phyloP scores from a whole-genome alignment of 176 grass and related monocot species.

The Rhynchospora pubera region DNA sequence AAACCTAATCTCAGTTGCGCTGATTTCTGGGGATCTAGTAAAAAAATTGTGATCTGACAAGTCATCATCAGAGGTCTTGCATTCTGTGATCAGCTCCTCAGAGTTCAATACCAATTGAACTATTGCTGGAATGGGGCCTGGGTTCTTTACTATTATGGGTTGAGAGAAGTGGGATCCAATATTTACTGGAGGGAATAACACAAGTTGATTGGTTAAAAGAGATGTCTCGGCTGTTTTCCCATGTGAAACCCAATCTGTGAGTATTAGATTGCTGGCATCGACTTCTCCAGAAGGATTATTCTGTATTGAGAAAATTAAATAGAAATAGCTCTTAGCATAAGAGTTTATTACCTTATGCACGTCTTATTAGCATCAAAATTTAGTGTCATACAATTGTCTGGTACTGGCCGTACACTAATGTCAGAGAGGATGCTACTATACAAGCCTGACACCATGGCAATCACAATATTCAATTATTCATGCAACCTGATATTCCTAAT shows the following conservation, averaged over 20 bases:
- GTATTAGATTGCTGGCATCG: conserved; percentile 57
- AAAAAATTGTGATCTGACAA: conserved; percentile 55
- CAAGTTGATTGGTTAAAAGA: conserved; percentile 51
- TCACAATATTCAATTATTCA: not conserved
- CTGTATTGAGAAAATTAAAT: conserved; percentile 30
- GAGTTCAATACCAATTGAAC: conserved; percentile 82
- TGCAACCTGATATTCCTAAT: not conserved
- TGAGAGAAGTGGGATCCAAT: conserved; percentile 67
- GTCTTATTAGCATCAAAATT: conserved; percentile 13
- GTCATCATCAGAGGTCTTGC: conserved; percentile 60
- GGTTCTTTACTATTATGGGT: conserved; percentile 71
- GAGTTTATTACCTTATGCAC: conserved; percentile 11
- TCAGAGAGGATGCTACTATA: not conserved
- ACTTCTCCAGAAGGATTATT: conserved; percentile 17
- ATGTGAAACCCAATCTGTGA: conserved; percentile 75
- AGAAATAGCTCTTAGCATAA: not conserved
- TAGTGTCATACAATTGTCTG: not conserved
- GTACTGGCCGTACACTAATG: not conserved
- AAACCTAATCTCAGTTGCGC: conserved; percentile 60
- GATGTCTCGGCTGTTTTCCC: conserved; percentile 42
- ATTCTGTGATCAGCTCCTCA: conserved; percentile 59
- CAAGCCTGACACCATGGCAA: not conserved
- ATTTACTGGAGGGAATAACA: conserved; percentile 73
- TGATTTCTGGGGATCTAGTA: conserved; percentile 68
- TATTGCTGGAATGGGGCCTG: conserved; percentile 42